Evolutionary conservation across 345 rosid genomes (phyloP), one percentile per base, ranked within the genome.

Genomic region (Noccaea bulbosa): DNA sequence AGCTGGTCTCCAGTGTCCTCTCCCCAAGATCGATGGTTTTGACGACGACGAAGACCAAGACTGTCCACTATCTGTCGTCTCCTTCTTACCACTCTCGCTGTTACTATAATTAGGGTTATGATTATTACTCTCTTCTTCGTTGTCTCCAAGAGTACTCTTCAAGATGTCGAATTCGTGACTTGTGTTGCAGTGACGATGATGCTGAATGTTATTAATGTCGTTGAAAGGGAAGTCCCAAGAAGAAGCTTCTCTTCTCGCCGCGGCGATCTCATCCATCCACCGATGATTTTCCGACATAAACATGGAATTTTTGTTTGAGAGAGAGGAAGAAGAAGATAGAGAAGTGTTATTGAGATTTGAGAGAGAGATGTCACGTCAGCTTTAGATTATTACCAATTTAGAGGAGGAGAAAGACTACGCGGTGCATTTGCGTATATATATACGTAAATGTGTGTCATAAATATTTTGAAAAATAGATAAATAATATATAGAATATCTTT

Each of bases 1-100:
- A 6, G 92, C 91, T 38, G 98, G 96, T 72, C 93, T 83, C 99
- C 99, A 95, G 55, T 95, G 99, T 32, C 99, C 98, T 65, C 99
- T 88, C 44, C 74, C 74, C 65, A 68, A 74, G 24, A 52, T 20
- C 44, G 78, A 67, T 0, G 51, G 62, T 53, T 75, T 75, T 62
- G 78, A 61, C 58, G 72, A 49, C 1, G 96, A 84, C 48, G 95
- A 94, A 55, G 87, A 87, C 85, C 84, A 89, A 54, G 85, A 83
- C 73, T 88, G 92, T 37, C 64, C 69, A 78, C 80, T 78, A 15
- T 83, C 86, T 46, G 70, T 69, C 5, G 73, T 75, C 63, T 68
- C 74, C 58, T 75, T 75, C 79, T 82, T 86, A 46, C 75, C 79
- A 65, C 76, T 61, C 22, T 75, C 73, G 43, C 69, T 60, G 38